phyloP scores from a whole-genome alignment of 2,329 filamentous ascomycete species.

The Fusarium miscanthi region DNA sequence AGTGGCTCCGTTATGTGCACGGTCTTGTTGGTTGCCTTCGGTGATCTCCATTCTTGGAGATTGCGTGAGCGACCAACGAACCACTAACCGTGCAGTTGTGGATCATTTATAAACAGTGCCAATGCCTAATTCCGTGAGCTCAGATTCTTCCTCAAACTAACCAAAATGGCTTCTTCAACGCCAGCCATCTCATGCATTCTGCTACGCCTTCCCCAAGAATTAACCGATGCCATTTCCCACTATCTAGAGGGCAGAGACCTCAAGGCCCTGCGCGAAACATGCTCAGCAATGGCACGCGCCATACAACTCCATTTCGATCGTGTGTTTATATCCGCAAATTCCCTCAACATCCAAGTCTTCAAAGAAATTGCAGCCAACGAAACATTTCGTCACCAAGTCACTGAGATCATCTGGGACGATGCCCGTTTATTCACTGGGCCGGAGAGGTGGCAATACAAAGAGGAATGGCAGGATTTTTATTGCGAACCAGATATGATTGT shows the following conservation, averaged over 20 bases:
- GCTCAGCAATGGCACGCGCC: not conserved
- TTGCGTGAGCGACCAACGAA: not conserved
- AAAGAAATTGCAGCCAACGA: not conserved
- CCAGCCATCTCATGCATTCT: not conserved
- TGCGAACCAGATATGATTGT: not conserved
- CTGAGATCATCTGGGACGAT: not conserved
- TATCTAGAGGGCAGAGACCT: not conserved
- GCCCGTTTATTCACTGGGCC: not conserved
- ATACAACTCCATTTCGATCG: not conserved
- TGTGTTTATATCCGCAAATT: not conserved
- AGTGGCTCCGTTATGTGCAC: not conserved
- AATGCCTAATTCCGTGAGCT: not conserved
- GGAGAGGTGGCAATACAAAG: not conserved
- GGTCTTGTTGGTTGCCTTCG: not conserved
- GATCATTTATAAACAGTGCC: not conserved
- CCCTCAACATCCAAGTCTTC: not conserved
- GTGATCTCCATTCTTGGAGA: not conserved
- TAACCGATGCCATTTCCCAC: not conserved
- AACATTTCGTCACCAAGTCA: not conserved
- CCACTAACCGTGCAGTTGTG: not conserved
- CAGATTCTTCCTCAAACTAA: not conserved
- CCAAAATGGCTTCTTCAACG: not conserved
- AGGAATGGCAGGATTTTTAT: rapidly evolving
- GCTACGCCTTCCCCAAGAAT: not conserved
- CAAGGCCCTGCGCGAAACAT: not conserved